Conservation (phyloP, 805 yeast genomes). For the Candida fluviatilis region DNA sequence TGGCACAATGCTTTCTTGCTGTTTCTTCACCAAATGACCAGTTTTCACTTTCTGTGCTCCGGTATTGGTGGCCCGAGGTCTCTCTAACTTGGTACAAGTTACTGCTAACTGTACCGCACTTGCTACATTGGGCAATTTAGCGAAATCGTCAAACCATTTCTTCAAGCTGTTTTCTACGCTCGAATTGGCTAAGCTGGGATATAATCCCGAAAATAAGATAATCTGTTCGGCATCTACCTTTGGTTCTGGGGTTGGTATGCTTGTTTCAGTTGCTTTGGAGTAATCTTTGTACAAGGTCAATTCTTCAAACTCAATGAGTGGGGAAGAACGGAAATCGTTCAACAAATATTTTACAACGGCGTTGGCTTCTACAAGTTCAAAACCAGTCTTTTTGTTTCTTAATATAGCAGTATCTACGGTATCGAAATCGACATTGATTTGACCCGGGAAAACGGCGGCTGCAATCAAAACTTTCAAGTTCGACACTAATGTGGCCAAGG, state of each 20-base stretch:
- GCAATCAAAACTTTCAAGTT: constrained; percentile 46
- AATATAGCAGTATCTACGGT: constrained; percentile 25
- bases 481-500: constrained; percentile 26
- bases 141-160: constrained; percentile 42
- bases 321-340: constrained; percentile 38
- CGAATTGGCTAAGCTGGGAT: constrained; percentile 34
- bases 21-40: constrained; percentile 30
- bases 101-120: constrained; percentile 46
- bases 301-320: constrained; percentile 42
- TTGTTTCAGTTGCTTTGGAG: constrained; percentile 17
- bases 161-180: constrained; percentile 12
- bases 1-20: constrained; percentile 45
- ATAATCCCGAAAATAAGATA: constrained; percentile 56
- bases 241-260: constrained; percentile 10
- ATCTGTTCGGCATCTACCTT: constrained; percentile 47
- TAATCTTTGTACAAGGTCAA: constrained; percentile 37
- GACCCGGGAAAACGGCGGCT: neutral
- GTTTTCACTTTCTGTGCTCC: constrained; percentile 32
- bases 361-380: constrained; percentile 59
- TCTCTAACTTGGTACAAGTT: constrained; percentile 40
- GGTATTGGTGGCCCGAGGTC: constrained; percentile 35
- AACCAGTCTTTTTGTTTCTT: constrained; percentile 30
- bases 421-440: constrained; percentile 17
- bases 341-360: constrained; percentile 65
- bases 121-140: constrained; percentile 34